These are phyloP conservation scores for Beauveria pseudobassiana DNA, from an alignment of 2,329 filamentous ascomycete species.

Conservation along the genomic window DNA sequence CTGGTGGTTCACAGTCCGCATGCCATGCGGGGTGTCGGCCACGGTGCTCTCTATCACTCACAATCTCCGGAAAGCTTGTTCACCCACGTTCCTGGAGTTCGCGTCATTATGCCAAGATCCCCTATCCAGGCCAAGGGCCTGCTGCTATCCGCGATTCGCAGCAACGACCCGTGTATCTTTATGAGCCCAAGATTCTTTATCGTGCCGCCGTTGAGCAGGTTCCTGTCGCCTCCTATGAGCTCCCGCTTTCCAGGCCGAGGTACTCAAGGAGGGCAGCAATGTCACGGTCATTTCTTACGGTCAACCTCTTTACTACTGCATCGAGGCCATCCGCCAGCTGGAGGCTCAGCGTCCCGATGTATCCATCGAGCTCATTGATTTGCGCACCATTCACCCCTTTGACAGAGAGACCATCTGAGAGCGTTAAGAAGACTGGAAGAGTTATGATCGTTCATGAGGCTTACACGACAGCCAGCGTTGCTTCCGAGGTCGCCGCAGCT, in stretches of 20 bases:
- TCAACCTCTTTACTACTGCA: constrained; percentile 79
- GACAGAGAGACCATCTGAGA: constrained; percentile 71
- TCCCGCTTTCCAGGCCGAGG: constrained; percentile 78
- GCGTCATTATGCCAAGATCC: constrained; percentile 79
- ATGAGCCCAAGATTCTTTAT: constrained; percentile 91
- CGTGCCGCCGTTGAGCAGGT: constrained; percentile 89
- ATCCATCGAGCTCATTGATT: constrained; percentile 76
- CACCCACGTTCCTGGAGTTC: constrained; percentile 76
- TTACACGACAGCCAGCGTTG: constrained; percentile 83
- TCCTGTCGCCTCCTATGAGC: constrained; percentile 69
- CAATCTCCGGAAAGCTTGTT: constrained; percentile 87
- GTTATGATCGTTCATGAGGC: constrained; percentile 87
- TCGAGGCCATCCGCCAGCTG: constrained; percentile 65
- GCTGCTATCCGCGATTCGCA: constrained; percentile 65
- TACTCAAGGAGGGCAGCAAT: constrained; percentile 72
- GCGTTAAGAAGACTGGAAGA: constrained; percentile 78
- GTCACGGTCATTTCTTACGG: constrained; percentile 84
- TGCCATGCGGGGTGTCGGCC: constrained; percentile 89
- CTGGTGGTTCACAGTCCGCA: constrained; percentile 78
- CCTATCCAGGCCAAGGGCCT: constrained; percentile 85
- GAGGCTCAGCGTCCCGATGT: constrained; percentile 64
- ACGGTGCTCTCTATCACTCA: constrained; percentile 81
- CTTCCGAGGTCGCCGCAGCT: constrained; percentile 80
- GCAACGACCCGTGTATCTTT: constrained; percentile 84
- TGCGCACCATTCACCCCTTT: constrained; percentile 88